A percentile compares a stretch with the other conserved stretches of the same genome.
Evolutionary conservation across 176 grass and related monocot genomes (phyloP).

Genomic region (Rhynchospora pubera): DNA sequence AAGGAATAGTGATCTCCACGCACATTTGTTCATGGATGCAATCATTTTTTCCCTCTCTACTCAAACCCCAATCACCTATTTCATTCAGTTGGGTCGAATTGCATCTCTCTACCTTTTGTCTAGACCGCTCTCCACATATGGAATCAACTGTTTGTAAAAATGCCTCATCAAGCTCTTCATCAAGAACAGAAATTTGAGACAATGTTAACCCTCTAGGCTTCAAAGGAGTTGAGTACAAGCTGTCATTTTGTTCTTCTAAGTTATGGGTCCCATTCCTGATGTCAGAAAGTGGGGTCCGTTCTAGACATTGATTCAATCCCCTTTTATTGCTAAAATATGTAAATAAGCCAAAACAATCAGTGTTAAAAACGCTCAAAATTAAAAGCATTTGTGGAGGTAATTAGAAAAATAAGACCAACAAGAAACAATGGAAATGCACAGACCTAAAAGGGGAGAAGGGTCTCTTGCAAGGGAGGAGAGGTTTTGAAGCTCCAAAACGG

Average conservation of each 20-base stretch:
- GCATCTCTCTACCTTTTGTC: background rate
- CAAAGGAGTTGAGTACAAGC: background rate
- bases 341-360: background rate
- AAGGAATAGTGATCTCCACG: background rate
- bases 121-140: constrained; percentile 31
- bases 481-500: constrained; percentile 12
- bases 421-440: background rate
- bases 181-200: constrained; percentile 7
- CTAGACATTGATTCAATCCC: background rate
- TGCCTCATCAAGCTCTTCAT: constrained; percentile 46
- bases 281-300: constrained; percentile 4
- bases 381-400: background rate
- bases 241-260: background rate
- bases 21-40: background rate
- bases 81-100: background rate
- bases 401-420: background rate
- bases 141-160: constrained; percentile 43
- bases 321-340: background rate
- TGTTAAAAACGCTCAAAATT: background rate
- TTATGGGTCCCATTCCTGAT: background rate
- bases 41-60: background rate
- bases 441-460: background rate
- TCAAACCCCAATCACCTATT: background rate
- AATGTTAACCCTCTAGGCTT: background rate
- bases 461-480: constrained; percentile 31